Base-by-base conservation (phyloP, 2,329 filamentous ascomycete species). In the Paecilomyces sp. region DNA sequence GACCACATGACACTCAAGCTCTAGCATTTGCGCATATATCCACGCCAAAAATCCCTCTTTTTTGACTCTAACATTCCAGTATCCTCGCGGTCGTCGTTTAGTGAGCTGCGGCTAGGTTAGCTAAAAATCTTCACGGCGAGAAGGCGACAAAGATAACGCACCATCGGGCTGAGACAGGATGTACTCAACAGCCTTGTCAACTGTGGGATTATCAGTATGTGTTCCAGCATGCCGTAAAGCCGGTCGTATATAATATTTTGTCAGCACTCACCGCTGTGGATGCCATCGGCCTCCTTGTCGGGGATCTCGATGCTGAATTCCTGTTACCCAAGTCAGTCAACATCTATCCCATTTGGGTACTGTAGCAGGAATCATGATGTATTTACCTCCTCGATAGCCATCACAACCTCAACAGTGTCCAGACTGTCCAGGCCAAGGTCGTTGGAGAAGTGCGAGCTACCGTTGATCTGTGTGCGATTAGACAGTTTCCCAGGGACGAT, bases 361-460 rank as follows among this genome's bases (percentile, higher is more conserved):
- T 62, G 59, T 60, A 33, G 55, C 62, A 57, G 64, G 59, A 57
- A 36, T 62, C 60, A 64, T 57, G 52, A 1, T 30, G 50, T 54
- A 59, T 69, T 65, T 79, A 92, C 89, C 88, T 99, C 94, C 85
- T 99, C 94, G 80, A 99, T 97, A 67, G 94, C 94, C 94, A 99
- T 99, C 71, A 99, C 94, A 67, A 99, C 94, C 84, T 99, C 94
- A 65, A 99, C 94, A 65, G 94, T 97, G 78, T 99, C 94, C 78
- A 99, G 85, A 80, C 90, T 95, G 83, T 99, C 94, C 72, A 99
- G 83, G 66, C 92, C 94, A 65, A 99, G 89, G 80, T 99, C 93
- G 78, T 97, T 97, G 75, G 91, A 85, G 81, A 99, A 99, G 85
- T 97, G 92, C 61, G 93, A 88, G 58, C 82, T 83, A 64, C 85